Percentiles rank a stretch among this genome's conserved stretches.
phyloP scores from a whole-genome alignment of 2,329 filamentous ascomycete species.

The Mariannaea sp. region DNA sequence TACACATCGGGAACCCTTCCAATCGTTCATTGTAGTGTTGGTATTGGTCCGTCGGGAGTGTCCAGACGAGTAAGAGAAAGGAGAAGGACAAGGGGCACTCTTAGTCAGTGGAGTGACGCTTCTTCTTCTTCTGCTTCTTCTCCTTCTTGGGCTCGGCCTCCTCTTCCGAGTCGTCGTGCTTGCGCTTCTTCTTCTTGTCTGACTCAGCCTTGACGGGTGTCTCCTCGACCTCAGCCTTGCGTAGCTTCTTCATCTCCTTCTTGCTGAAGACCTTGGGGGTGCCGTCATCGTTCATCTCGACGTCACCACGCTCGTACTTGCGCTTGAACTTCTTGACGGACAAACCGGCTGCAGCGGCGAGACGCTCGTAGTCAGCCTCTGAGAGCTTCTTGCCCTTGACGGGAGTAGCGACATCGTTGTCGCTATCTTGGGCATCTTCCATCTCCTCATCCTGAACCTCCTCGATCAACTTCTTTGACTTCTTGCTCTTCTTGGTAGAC shows the following conservation, averaged over 20 bases:
- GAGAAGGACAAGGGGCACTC: conserved; percentile 24
- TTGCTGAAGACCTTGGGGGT: conserved; percentile 71
- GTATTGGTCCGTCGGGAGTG: conserved; percentile 33
- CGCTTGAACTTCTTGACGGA: conserved; percentile 78
- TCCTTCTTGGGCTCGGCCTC: conserved; percentile 65
- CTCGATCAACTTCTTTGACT: conserved; percentile 50
- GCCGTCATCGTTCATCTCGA: conserved; percentile 68
- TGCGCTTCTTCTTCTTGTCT: conserved; percentile 70
- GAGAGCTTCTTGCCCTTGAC: conserved; percentile 52
- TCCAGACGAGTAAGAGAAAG: conserved; percentile 38
- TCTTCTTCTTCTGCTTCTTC: conserved; percentile 59
- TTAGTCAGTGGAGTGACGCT: conserved; percentile 46
- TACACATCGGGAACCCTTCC: conserved; percentile 38
- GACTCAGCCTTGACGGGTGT: conserved; percentile 49
- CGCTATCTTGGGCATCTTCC: conserved; percentile 48
- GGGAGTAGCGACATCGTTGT: conserved; percentile 42
- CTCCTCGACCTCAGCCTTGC: conserved; percentile 61
- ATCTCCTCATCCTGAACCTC: conserved; percentile 51
- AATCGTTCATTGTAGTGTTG: conserved; percentile 29
- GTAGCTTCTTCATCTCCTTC: conserved; percentile 76
- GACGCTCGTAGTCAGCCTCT: conserved; percentile 60
- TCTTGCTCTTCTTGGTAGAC: conserved; percentile 43
- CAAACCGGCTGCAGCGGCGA: conserved; percentile 70
- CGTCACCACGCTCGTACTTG: conserved; percentile 77
- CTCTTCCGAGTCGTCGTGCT: conserved; percentile 69